Evolutionary conservation across 73 alveolate genomes (phyloP), one percentile per base, ranked within the genome.

Genomic region (Urostyla sp.): DNA sequence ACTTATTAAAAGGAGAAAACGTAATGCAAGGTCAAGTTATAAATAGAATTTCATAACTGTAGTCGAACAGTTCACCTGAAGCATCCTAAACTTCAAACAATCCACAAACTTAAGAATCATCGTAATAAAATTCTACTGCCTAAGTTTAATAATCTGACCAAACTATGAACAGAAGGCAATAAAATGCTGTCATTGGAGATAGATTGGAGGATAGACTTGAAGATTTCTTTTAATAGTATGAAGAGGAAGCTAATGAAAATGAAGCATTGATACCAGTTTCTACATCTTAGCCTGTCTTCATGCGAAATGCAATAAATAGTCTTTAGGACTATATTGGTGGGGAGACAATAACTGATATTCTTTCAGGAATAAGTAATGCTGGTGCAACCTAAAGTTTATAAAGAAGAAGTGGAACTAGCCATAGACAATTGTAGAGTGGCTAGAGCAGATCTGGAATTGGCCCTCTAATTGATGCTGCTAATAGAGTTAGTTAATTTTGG

Each of bases 161-260:
- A 13, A 20, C 31, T 27, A 49, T 11, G n/a, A 49, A 69, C 26
- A 24, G 21, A 8, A 43, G 46, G 50, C 21, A 44, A 15, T 21
- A 66, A 11, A 66, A 69, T 32, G 83, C 83, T n/a, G 28, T 5
- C n/a, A 11, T 69, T 6, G 83, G 83, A 34, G 83, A 69, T 31
- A 10, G 15, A 1, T 21, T 69, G 10, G 69, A 69, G 8, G 72
- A 69, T 6, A 69, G 40, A 31, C 4, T 69, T 6, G 60, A 69
- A 4, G 83, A 69, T 7, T 69, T 28, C 54, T 69, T 69, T 69
- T 27, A 44, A 35, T 5, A 56, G 6, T 60, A 56, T 31, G 32
- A 60, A 7, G 77, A 10, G 10, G 11, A 20, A 31, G 7, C 24
- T n/a, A 30, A 55, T 24, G 11, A 20, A 20, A 55, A 20, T 18